These are phyloP conservation scores for Lentinula guzmanii DNA, from an alignment of 768 basidiomycete species.

Conservation along the genomic window DNA sequence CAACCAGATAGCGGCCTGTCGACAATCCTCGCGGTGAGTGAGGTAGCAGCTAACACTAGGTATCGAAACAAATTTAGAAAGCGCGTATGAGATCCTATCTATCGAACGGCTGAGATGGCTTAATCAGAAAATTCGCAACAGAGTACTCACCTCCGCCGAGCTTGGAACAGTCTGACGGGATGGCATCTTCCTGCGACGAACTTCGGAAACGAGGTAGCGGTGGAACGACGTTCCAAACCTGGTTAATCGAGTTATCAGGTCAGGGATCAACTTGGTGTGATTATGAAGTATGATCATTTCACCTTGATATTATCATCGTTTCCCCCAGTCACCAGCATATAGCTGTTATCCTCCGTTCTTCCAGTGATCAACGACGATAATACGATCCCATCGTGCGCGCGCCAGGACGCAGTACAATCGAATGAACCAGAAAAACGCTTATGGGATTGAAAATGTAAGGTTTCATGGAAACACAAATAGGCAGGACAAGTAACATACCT, in stretches of 20 bases:
- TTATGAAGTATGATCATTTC: not conserved
- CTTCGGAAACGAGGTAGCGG: constrained; percentile 19
- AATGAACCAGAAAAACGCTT: constrained; percentile 83
- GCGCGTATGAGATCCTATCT: constrained; percentile 42
- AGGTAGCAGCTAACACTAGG: constrained; percentile 76
- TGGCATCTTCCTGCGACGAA: constrained; percentile 10
- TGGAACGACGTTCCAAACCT: constrained; percentile 54
- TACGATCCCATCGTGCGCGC: constrained; percentile 74
- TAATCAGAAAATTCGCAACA: not conserved
- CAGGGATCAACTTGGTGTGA: not conserved
- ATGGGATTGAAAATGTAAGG: not conserved
- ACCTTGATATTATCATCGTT: constrained; percentile 87
- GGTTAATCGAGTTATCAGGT: not conserved
- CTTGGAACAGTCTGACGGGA: not conserved
- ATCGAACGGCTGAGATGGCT: not conserved
- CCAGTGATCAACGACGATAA: constrained; percentile 68
- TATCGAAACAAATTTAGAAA: constrained; percentile 82
- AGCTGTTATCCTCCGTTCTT: constrained; percentile 22
- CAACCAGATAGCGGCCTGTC: constrained; percentile 91
- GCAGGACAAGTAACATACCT: constrained; percentile 53
- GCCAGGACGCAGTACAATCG: constrained; percentile 79
- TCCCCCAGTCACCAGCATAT: constrained; percentile 67
- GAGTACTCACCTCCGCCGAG: not conserved
- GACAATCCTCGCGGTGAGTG: constrained; percentile 75
- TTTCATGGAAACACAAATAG: not conserved